Conservation (phyloP, 2,329 filamentous ascomycete genomes). For the Herpotrichia juniperi region DNA sequence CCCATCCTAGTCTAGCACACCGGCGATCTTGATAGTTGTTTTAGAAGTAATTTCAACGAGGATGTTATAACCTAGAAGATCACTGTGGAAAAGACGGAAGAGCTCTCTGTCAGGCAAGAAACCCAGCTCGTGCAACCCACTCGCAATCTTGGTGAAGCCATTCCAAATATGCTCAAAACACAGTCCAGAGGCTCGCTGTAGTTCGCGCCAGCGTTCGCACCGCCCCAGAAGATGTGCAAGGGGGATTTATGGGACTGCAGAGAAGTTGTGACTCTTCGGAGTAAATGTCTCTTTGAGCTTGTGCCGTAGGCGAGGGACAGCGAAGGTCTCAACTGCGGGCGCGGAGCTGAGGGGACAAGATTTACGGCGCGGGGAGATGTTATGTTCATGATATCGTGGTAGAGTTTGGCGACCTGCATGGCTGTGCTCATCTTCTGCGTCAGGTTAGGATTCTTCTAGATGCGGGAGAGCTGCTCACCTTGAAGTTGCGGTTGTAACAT, state of each 20-base stretch:
- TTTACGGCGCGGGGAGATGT: not conserved
- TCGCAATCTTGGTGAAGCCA: not conserved
- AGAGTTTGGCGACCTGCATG: not conserved
- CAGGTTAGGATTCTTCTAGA: constrained; percentile 7
- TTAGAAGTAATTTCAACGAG: not conserved
- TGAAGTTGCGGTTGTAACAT: constrained; percentile 20
- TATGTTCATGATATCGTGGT: not conserved
- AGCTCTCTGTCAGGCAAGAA: not conserved
- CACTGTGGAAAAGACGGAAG: not conserved
- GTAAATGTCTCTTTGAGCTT: too few species aligned
- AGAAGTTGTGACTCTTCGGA: too few species aligned
- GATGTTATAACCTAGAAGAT: not conserved
- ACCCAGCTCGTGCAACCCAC: not conserved
- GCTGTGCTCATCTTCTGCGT: constrained; percentile 11
- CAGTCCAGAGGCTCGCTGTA: not conserved
- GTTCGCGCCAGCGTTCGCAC: constrained; percentile 12
- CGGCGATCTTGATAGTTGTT: constrained; percentile 20
- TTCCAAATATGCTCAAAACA: constrained; percentile 10
- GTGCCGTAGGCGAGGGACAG: too few species aligned
- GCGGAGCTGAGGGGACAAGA: too few species aligned
- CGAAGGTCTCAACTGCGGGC: too few species aligned
- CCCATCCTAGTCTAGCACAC: constrained; percentile 43
- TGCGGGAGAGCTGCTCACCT: constrained; percentile 1
- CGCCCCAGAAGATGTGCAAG: constrained; percentile 11
- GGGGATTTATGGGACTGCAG: constrained; percentile 4